A percentile compares a stretch with the other conserved stretches of the same genome.
Conservation (phyloP, 306 rosid species). For the Calophaca sinica region DNA sequence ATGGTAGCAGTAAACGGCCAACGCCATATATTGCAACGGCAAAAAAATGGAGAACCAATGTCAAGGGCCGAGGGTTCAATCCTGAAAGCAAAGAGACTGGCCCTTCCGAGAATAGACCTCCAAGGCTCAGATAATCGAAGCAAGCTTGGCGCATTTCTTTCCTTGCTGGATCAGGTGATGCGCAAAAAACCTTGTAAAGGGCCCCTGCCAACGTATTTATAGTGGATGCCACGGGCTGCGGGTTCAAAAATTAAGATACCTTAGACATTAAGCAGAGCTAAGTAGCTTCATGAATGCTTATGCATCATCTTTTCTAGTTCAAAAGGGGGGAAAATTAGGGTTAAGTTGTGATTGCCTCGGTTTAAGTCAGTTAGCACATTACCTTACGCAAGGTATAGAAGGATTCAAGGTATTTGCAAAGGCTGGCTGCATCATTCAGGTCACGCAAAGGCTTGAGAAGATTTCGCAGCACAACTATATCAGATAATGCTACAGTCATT, state of each 20-base stretch:
- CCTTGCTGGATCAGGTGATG: constrained; percentile 93
- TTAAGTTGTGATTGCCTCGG: neutral
- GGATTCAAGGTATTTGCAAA: constrained; percentile 87
- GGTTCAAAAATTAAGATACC: constrained; percentile 29
- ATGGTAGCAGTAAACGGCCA: constrained; percentile 83
- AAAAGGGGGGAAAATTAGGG: neutral
- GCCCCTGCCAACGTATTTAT: constrained; percentile 97
- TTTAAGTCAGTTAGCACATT: neutral
- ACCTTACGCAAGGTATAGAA: constrained; percentile 93
- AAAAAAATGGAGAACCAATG: constrained; percentile 93
- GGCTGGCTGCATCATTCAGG: constrained; percentile 78
- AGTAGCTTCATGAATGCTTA: neutral
- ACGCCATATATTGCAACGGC: constrained; percentile 92
- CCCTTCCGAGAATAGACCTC: constrained; percentile 83
- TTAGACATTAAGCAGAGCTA: neutral
- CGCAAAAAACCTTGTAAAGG: constrained; percentile 88
- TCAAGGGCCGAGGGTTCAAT: constrained; percentile 87
- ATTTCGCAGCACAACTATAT: constrained; percentile 83
- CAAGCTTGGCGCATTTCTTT: constrained; percentile 97
- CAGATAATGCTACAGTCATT: constrained; percentile 94
- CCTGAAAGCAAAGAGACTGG: constrained; percentile 92
- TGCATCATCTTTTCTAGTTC: neutral
- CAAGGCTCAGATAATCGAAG: constrained; percentile 92
- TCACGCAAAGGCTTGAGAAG: constrained; percentile 82
- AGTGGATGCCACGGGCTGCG: constrained; percentile 98